Conservation (phyloP, 306 rosid species). For the Sechiopsis laciniata region DNA sequence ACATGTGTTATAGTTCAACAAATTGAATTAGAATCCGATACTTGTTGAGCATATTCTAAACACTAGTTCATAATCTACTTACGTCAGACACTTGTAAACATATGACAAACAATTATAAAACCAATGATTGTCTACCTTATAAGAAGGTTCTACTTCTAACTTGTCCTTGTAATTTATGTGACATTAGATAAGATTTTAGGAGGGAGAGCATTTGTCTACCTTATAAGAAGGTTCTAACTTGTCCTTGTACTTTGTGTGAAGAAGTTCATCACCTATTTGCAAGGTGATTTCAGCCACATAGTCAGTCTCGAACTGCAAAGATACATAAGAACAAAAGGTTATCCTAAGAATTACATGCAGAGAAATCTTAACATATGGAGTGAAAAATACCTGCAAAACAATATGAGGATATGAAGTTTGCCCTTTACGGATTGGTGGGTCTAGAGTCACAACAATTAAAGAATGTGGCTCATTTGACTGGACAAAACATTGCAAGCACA, state of each 20-base stretch:
- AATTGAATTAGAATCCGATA: background rate
- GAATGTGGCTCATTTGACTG: conserved; percentile 98
- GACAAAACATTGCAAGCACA: conserved; percentile 26
- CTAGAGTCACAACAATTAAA: conserved; percentile 81
- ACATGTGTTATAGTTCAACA: background rate
- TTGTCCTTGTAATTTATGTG: too few species aligned
- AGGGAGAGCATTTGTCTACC: conserved; percentile 33
- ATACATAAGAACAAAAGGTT: conserved; percentile 10
- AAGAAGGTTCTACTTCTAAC: conserved; percentile 15
- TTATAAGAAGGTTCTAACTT: conserved; percentile 83
- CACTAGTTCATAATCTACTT: background rate
- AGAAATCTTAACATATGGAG: conserved; percentile 23
- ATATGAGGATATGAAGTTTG: conserved; percentile 96
- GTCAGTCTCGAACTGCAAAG: conserved; percentile 84
- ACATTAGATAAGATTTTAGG: background rate
- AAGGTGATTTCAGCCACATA: conserved; percentile 58
- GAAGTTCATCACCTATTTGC: conserved; percentile 64
- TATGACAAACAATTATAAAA: background rate
- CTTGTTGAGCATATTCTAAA: background rate
- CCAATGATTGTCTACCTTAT: conserved; percentile 45
- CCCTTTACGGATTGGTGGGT: conserved; percentile 98
- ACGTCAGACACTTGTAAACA: background rate
- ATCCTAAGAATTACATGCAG: conserved; percentile 5
- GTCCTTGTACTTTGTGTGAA: conserved; percentile 81
- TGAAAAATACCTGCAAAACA: conserved; percentile 79